Evolutionary conservation across 2,329 filamentous ascomycete species (phyloP).

Genomic region (Rutstroemia sydowiana): DNA sequence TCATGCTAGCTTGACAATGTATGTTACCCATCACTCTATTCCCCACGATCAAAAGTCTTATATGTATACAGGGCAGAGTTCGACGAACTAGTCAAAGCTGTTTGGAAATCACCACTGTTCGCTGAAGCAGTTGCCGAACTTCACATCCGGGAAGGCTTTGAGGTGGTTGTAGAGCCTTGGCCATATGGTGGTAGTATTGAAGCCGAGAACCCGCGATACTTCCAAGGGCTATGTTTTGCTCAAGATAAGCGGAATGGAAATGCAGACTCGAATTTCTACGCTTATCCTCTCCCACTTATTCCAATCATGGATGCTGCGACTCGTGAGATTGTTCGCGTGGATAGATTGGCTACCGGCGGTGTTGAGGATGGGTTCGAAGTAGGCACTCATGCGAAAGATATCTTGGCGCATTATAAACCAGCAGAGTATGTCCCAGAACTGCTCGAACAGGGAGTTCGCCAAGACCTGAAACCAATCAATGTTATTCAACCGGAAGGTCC

Average conservation of each 20-base stretch:
- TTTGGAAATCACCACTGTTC: neutral
- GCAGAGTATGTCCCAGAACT: slow-evolving; percentile 36
- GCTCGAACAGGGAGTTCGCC: slow-evolving; percentile 33
- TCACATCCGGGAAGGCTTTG: slow-evolving; percentile 45
- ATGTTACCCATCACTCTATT: slow-evolving; percentile 18
- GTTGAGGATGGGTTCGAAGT: slow-evolving; percentile 34
- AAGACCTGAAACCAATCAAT: slow-evolving; percentile 51
- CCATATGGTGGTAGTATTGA: slow-evolving; percentile 42
- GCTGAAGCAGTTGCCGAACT: slow-evolving; percentile 29
- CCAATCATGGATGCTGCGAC: slow-evolving; percentile 42
- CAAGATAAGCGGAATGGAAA: slow-evolving; percentile 31
- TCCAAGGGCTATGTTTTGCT: slow-evolving; percentile 48
- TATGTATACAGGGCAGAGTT: neutral
- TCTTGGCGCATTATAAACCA: slow-evolving; percentile 35
- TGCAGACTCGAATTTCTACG: slow-evolving; percentile 38
- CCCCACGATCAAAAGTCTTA: neutral
- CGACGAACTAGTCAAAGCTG: neutral
- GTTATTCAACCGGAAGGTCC: slow-evolving; percentile 56
- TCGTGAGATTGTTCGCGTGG: slow-evolving; percentile 40
- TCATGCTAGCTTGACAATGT: slow-evolving; percentile 43
- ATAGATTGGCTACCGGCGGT: slow-evolving; percentile 36
- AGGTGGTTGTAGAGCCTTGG: slow-evolving; percentile 46
- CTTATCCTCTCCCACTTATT: slow-evolving; percentile 41
- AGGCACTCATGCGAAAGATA: slow-evolving; percentile 36
- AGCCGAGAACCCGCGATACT: slow-evolving; percentile 41